Evolutionary conservation across 768 basidiomycete genomes (phyloP).

Genomic region (Steccherinum ochraceum): DNA sequence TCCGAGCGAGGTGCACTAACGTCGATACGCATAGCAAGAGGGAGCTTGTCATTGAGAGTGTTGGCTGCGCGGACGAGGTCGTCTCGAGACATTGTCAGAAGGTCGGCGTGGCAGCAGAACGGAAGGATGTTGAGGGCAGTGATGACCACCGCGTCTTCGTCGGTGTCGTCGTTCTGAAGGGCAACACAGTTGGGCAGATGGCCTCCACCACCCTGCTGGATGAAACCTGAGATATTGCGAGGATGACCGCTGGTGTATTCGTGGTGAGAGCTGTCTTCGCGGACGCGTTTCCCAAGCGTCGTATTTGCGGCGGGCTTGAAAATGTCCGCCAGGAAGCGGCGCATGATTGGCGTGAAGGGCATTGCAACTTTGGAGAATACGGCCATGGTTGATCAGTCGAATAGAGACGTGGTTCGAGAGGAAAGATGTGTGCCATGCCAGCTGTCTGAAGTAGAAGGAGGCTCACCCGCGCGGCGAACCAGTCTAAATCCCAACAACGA

Average conservation of each 20-base stretch:
- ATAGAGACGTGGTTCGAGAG: no score
- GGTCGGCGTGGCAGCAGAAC: slow-evolving; percentile 72
- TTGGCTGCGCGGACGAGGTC: slow-evolving; percentile 48
- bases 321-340: slow-evolving; percentile 36
- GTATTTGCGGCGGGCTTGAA: slow-evolving; percentile 24
- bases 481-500: no score
- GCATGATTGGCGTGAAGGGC: slow-evolving; percentile 27
- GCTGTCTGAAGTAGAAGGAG: no score
- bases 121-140: slow-evolving; percentile 52
- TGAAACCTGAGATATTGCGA: no score
- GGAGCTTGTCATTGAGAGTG: slow-evolving; percentile 51
- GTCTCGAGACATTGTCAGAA: slow-evolving; percentile 53
- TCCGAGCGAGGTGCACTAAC: slow-evolving; percentile 31
- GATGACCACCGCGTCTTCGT: slow-evolving; percentile 54
- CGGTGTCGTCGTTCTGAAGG: slow-evolving; percentile 42
- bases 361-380: slow-evolving; percentile 6
- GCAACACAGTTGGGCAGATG: slow-evolving; percentile 34
- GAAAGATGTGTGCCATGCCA: no score
- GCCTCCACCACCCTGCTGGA: not conserved
- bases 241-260: not conserved
- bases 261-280: not conserved
- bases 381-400: slow-evolving; percentile 7
- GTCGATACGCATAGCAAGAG: slow-evolving; percentile 44
- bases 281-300: slow-evolving; percentile 23
- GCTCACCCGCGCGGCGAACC: no score